phyloP scores from a whole-genome alignment of 1,284 basidiomycete genomes.

The Austroboletus novae-zelandiae region DNA sequence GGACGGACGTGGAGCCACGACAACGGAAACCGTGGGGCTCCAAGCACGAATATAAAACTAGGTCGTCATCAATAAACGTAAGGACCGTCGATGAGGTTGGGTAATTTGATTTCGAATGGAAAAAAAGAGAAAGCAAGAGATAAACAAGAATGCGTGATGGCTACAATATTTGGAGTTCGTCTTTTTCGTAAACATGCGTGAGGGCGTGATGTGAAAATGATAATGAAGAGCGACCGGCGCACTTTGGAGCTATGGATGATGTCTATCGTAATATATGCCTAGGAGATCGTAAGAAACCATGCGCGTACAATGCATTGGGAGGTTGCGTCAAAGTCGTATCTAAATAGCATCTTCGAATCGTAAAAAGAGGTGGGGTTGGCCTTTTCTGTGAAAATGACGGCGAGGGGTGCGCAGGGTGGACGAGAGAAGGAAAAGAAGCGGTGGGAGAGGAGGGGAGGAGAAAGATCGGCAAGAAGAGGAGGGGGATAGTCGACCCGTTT shows the following conservation, averaged over 20 bases:
- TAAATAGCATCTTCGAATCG: conserved; percentile 8
- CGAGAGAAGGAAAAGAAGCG: neutral
- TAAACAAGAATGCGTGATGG: neutral
- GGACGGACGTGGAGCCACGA: conserved; percentile 5
- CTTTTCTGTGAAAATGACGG: neutral
- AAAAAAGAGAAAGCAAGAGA: neutral
- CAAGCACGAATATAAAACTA: neutral
- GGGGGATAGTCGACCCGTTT: neutral
- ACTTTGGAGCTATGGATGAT: conserved; percentile 11
- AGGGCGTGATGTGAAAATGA: conserved; percentile 7
- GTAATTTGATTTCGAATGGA: conserved; percentile 14
- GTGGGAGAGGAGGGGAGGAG: conserved; percentile 1
- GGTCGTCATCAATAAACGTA: conserved; percentile 10
- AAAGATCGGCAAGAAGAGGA: conserved; percentile 14
- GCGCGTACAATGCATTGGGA: conserved; percentile 29
- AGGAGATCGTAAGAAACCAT: conserved; percentile 14
- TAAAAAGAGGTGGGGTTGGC: neutral
- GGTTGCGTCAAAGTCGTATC: conserved; percentile 26
- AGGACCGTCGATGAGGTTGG: conserved; percentile 20
- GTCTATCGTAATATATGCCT: conserved; percentile 27
- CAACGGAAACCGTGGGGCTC: neutral
- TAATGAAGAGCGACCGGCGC: conserved; percentile 7
- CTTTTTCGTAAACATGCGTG: conserved; percentile 22
- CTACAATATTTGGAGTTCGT: conserved; percentile 12
- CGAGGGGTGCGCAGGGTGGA: neutral